Percentiles rank a stretch among this genome's conserved stretches.
phyloP scores from a whole-genome alignment of 805 yeast genomes.

The Lipomyces lipofer region DNA sequence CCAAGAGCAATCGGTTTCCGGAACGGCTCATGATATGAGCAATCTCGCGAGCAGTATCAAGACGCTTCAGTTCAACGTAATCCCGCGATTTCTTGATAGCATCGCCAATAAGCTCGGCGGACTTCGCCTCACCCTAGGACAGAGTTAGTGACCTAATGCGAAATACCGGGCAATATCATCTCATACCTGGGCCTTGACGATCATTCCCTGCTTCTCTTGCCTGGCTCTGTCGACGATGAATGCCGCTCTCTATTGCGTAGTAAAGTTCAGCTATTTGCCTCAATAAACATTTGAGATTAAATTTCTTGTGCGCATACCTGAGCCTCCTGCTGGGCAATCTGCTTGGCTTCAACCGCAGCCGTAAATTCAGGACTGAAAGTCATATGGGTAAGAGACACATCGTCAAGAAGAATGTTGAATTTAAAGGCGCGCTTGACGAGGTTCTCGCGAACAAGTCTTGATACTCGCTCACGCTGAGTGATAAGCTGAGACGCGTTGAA shows the following conservation, averaged over 20 bases:
- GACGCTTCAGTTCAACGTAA: conserved; percentile 92
- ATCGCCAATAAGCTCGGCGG: conserved; percentile 98
- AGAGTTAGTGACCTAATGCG: background rate
- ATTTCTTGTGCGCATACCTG: conserved; percentile 48
- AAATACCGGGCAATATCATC: too few species aligned
- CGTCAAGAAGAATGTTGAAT: conserved; percentile 86
- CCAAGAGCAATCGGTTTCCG: conserved; percentile 88
- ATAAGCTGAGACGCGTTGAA: conserved; percentile 97
- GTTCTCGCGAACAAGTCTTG: conserved; percentile 86
- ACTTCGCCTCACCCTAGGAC: conserved; percentile 94
- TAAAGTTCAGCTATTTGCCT: too few species aligned
- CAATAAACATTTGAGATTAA: too few species aligned
- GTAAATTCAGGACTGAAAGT: conserved; percentile 98
- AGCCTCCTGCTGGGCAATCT: conserved; percentile 99
- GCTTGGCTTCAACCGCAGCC: conserved; percentile 96
- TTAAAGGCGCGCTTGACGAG: conserved; percentile 86
- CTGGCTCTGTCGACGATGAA: conserved; percentile 94
- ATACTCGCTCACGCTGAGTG: conserved; percentile 97
- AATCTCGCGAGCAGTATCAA: conserved; percentile 96
- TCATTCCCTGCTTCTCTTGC: conserved; percentile 96
- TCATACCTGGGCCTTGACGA: conserved; percentile 69
- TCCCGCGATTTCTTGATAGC: conserved; percentile 96
- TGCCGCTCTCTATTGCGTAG: conserved; percentile 65
- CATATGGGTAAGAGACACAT: conserved; percentile 95
- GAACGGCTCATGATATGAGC: conserved; percentile 81